Percentiles rank a stretch among this genome's conserved stretches.
phyloP scores from a whole-genome alignment of 176 grass and related monocot species.

The Zoysia japonica region DNA sequence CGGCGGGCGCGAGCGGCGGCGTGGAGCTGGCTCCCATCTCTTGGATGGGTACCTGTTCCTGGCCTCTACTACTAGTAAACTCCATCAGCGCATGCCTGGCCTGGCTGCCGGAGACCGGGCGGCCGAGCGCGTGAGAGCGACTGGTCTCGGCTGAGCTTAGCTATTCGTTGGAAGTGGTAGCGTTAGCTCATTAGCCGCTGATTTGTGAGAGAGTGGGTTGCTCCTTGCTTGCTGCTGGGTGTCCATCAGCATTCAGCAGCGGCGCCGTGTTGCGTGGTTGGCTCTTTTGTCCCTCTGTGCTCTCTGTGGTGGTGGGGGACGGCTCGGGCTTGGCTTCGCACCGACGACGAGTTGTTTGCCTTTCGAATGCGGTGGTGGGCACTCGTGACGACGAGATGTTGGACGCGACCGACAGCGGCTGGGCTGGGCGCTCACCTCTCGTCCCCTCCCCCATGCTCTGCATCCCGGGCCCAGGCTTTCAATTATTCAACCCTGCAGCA shows the following conservation, averaged over 20 bases:
- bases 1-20: background rate
- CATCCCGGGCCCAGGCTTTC: background rate
- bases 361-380: too few relatives aligned
- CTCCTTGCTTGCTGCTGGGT: background rate
- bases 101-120: constrained; percentile 28
- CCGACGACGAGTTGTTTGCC: too few relatives aligned
- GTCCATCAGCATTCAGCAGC: background rate
- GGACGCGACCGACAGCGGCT: constrained; percentile 32
- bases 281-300: constrained; percentile 27
- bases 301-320: background rate
- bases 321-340: too few relatives aligned
- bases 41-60: constrained; percentile 5
- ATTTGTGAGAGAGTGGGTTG: background rate
- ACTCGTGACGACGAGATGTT: too few relatives aligned
- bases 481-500: constrained; percentile 8
- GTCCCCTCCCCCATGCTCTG: constrained; percentile 9
- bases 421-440: background rate
- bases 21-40: constrained; percentile 24
- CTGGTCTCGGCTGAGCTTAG: background rate
- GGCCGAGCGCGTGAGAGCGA: constrained; percentile 28
- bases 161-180: background rate
- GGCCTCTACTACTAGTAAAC: constrained; percentile 11
- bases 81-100: constrained; percentile 52
- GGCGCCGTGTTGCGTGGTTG: constrained; percentile 8
- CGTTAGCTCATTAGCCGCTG: background rate